Evolutionary conservation across 768 basidiomycete genomes (phyloP), one percentile per base, ranked within the genome.

Genomic region (Pholiota molesta): DNA sequence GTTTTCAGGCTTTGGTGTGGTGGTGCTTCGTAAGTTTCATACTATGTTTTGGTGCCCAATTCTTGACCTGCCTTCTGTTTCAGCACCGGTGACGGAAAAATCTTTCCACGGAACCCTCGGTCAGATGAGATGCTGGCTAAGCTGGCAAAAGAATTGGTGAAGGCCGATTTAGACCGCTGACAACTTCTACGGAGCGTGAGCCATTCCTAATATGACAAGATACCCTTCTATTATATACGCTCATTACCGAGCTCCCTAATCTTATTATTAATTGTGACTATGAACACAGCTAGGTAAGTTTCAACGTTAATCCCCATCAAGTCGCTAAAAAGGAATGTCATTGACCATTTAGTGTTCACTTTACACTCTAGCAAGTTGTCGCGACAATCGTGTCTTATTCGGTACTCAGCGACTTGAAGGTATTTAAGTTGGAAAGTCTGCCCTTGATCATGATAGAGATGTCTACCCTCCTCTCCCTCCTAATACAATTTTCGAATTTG

Each of bases 61-160:
- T 42, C 17, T 9, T 21, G 39, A 63, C 39, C 21, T 58, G 54
- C 55, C 61, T 0, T 65, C 23, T 29, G 10, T 44, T 44, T 53
- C 61, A 89, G 88, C 26, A 75, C 73, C 29, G 91, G 92, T 8
- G 86, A 92, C 70, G 92, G 92, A 4, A 79, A 76, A 70, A 77
- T 74, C 17, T 94, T 89, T 68, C 86, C 87, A 17, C 84, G 84
- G 47, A 92, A 91, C 72, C 85, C 88, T 0, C 80, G 79, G 51
- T 81, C 90, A 21, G 87, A 92, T 49, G 83, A 83, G 52, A 79
- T 88, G 77, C 77, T 94, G 31, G 80, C 80, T n/a, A 80, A 82
- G 54, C 78, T 94, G 23, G 92, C 90, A 13, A 73, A 69, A 31
- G 86, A 85, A 59, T 78, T 94, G 33, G 83, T 84, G 16, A 81